Evolutionary conservation across 371 early-diverging fungal genomes (phyloP), one percentile per base, ranked within the genome.

Genomic region (Choanephora cucurbitarum): DNA sequence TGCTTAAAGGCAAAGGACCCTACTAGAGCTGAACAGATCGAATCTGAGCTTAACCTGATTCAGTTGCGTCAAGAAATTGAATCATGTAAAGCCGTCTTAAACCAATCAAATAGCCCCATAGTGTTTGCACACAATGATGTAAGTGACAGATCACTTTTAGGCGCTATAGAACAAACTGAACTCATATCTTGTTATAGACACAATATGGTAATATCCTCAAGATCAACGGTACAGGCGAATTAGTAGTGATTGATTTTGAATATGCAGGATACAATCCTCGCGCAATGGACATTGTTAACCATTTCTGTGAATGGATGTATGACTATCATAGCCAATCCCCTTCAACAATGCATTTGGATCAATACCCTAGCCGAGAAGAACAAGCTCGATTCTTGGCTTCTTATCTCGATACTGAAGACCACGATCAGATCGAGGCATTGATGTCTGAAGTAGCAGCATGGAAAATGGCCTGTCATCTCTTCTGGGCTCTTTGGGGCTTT

Each of bases 241-340:
- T 75, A 6, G 75, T 71, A 5, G 55, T 75, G 24, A 68, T 75
- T 21, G 94, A 93, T 54, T 92, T 90, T 64, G 94, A 94, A 56
- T 94, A 94, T 67, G 84, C 92, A 14, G 92, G 95, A 0, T 91
- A 90, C 64, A 93, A 90, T 58, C 83, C 84, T 48, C 86, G 91
- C 7, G 93, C 85, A 5, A 91, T 77, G 41, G 94, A 94, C 39
- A 88, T 94, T 37, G 93, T 88, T 24, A 94, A 94, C 66, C 94
- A 93, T 55, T 94, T 94, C 60, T 90, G 90, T 68, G 94, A 94
- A 52, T 94, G 91, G 91, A 89, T 82, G 72, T 89, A 90, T 23
- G 83, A 93, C 62, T 93, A 93, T 62, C 88, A 89, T 57, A 66
- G 79, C 13, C 57, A 67, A 4, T 40, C 61, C 0, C 83, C 83